Conservation (phyloP, 2,329 filamentous ascomycete genomes). For the Herpotrichia juniperi region DNA sequence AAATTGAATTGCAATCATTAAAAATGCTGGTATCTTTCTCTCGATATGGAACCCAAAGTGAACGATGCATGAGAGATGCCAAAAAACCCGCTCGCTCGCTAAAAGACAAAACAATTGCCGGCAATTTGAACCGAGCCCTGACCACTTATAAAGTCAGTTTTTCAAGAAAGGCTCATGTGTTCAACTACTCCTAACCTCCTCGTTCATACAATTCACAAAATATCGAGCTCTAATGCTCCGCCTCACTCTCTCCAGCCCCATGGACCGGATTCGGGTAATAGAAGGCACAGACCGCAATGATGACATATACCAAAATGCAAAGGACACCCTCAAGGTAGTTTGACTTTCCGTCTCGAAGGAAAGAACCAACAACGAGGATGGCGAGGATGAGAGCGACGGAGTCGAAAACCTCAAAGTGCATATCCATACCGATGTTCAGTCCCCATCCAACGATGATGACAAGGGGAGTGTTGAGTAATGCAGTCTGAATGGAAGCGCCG, state of each 20-base stretch:
- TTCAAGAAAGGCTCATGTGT: too few relatives aligned
- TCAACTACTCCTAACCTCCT: too few relatives aligned
- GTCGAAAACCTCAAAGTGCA: constrained; percentile 89
- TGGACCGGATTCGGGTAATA: constrained; percentile 63
- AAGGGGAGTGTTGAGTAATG: constrained; percentile 84
- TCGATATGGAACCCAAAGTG: constrained; percentile 11
- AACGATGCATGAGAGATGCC: neutral
- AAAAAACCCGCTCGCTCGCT: neutral
- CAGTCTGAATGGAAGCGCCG: constrained; percentile 86
- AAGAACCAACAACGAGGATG: constrained; percentile 86
- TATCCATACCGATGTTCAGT: constrained; percentile 69
- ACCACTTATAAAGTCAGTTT: neutral
- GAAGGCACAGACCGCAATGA: constrained; percentile 66
- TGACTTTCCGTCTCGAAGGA: constrained; percentile 84
- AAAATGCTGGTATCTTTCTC: constrained; percentile 14
- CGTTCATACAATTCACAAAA: neutral
- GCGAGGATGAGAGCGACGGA: constrained; percentile 80
- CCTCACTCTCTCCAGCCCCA: constrained; percentile 15
- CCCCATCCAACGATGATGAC: constrained; percentile 86
- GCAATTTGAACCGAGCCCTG: neutral
- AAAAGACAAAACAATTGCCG: constrained; percentile 1
- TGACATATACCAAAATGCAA: constrained; percentile 72
- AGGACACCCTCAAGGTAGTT: constrained; percentile 89
- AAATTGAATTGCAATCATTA: too few relatives aligned
- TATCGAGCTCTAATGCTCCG: neutral